Conservation (phyloP, 2,329 filamentous ascomycete species). For the Tolypocladium nubicola region DNA sequence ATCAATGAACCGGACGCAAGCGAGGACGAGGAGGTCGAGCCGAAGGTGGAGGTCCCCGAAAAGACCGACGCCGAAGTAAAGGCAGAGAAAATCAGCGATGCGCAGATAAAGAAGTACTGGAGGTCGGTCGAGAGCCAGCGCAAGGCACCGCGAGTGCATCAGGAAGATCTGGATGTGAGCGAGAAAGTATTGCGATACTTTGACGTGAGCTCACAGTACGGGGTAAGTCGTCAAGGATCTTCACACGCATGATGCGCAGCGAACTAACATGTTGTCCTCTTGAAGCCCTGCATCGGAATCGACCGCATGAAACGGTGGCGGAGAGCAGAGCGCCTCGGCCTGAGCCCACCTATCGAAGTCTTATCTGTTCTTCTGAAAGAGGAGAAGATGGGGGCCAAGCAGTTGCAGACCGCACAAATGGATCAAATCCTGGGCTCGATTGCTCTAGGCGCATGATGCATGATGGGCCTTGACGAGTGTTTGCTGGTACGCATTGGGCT, state of each 20-base stretch:
- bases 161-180: slow-evolving; percentile 56
- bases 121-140: slow-evolving; percentile 56
- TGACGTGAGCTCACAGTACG: slow-evolving; percentile 84
- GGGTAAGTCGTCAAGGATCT: slow-evolving; percentile 48
- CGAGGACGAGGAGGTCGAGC: slow-evolving; percentile 13
- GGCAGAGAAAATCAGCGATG: slow-evolving; percentile 55
- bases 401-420: slow-evolving; percentile 59
- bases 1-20: slow-evolving; percentile 12
- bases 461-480: neutral
- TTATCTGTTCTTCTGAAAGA: slow-evolving; percentile 73
- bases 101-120: slow-evolving; percentile 73
- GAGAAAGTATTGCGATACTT: slow-evolving; percentile 90
- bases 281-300: slow-evolving; percentile 79
- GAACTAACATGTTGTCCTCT: slow-evolving; percentile 4
- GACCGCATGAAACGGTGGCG: slow-evolving; percentile 76
- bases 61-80: slow-evolving; percentile 41
- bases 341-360: slow-evolving; percentile 86
- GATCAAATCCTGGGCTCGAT: slow-evolving; percentile 53
- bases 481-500: slow-evolving; percentile 3
- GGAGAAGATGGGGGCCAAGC: slow-evolving; percentile 42
- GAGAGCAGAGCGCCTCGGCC: slow-evolving; percentile 67
- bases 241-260: neutral
- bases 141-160: slow-evolving; percentile 63
- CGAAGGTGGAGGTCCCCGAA: slow-evolving; percentile 19
- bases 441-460: slow-evolving; percentile 23